Conservation (phyloP, 192 early-diverging fungal species). For the Powellomyces hirtus region DNA sequence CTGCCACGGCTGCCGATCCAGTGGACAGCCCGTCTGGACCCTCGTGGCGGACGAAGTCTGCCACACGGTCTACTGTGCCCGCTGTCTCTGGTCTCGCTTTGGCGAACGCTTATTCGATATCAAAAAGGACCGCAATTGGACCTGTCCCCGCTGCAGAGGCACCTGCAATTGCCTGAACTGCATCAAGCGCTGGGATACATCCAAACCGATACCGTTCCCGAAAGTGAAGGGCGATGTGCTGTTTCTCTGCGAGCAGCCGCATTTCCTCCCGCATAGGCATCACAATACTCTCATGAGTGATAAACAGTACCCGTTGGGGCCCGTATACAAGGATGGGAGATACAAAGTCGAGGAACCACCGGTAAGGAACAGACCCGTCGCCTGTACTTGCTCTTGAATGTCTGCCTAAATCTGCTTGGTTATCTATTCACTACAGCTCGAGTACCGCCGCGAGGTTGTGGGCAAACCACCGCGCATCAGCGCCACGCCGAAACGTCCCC, state of each 20-base stretch:
- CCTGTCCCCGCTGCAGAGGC: constrained; percentile 12
- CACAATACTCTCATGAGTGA: constrained; percentile 9
- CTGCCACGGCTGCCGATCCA: constrained; percentile 13
- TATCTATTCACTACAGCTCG: neutral
- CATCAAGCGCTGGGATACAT: constrained; percentile 2
- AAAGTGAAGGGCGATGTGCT: constrained; percentile 7
- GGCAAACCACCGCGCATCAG: neutral
- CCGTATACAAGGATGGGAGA: constrained; percentile 8
- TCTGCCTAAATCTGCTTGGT: neutral
- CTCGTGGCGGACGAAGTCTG: constrained; percentile 2
- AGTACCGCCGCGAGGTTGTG: neutral
- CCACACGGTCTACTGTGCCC: constrained; percentile 8
- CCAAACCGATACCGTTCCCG: constrained; percentile 13
- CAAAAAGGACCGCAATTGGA: constrained; percentile 15
- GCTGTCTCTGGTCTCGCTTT: constrained; percentile 13
- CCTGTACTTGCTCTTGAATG: neutral
- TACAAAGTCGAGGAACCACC: constrained; percentile 14
- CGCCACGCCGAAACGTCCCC: neutral
- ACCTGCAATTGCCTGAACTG: constrained; percentile 20
- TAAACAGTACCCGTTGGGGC: constrained; percentile 9
- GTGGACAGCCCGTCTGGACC: neutral
- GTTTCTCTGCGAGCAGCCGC: constrained; percentile 11
- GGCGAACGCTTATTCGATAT: constrained; percentile 13
- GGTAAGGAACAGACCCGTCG: constrained; percentile 1
- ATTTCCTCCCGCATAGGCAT: constrained; percentile 7